These are phyloP conservation scores for Lasiodiplodia gonubiensis DNA, from an alignment of 2,329 filamentous ascomycete species.

Conservation along the genomic window DNA sequence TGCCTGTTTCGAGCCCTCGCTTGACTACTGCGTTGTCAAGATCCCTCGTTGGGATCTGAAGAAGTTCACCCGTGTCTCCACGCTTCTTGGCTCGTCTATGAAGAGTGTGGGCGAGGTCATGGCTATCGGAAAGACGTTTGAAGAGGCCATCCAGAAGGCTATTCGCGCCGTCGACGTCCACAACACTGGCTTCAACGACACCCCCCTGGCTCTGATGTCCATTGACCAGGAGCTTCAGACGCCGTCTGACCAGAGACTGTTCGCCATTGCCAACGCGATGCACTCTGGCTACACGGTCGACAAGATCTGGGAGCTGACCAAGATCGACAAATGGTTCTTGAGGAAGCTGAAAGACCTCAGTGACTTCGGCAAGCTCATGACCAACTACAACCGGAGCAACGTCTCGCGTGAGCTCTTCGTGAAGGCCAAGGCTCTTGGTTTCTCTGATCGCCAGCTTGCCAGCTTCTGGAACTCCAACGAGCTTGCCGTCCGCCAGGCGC, in stretches of 20 bases:
- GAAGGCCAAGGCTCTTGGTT: constrained; percentile 90
- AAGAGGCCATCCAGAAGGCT: constrained; percentile 98
- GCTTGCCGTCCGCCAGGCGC: constrained; percentile 80
- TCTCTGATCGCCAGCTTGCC: constrained; percentile 90
- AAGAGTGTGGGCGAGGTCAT: constrained; percentile 99
- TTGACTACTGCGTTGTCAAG: constrained; percentile 98
- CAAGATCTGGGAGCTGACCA: constrained; percentile 97
- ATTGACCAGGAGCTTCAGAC: constrained; percentile 97
- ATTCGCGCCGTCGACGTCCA: constrained; percentile 94
- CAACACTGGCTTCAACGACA: constrained; percentile 94
- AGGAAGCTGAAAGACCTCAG: constrained; percentile 88
- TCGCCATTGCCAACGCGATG: constrained; percentile 98
- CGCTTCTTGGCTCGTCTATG: constrained; percentile 95
- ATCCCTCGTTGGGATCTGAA: constrained; percentile 99
- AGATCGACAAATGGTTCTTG: constrained; percentile 99
- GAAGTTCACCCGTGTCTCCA: constrained; percentile 97
- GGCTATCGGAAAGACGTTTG: constrained; percentile 95
- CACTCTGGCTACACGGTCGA: constrained; percentile 90
- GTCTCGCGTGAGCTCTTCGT: constrained; percentile 70
- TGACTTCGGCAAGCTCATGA: constrained; percentile 84
- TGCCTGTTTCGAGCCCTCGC: constrained; percentile 96
- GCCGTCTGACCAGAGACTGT: constrained; percentile 94
- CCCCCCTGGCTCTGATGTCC: constrained; percentile 82
- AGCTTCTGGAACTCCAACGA: constrained; percentile 96
- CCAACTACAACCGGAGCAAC: constrained; percentile 69